Evolutionary conservation across 2,329 filamentous ascomycete genomes (phyloP), one percentile per base, ranked within the genome.

Genomic region (Bipolaris gigantea): DNA sequence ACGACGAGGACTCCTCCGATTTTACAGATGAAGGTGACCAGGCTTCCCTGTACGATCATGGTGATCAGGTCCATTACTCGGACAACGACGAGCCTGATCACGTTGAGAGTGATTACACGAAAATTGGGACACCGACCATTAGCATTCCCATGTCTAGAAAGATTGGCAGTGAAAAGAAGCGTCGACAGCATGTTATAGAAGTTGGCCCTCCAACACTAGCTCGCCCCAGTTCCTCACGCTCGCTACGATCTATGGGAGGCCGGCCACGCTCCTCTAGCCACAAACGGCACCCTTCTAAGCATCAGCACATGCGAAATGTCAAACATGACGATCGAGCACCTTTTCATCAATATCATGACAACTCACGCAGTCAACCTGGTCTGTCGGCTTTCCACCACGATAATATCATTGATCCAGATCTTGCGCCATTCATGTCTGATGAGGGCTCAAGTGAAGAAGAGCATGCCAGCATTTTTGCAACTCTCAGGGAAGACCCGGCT

Each of bases 311-410:
- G 65, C 87, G 89, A 13, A 86, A 89, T 48, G 85, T 92, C 62
- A 94, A 89, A 70, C 79, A 86, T 16, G 90, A 95, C 55, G 90
- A 97, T 57, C 84, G 90, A 53, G 93, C 90, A 0, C 94, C 94
- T 0, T 97, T 97, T 62, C 90, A 90, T 66, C 81, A 92, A 50
- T 89, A 88, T 54, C 81, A 86, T 10, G 85, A 95, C 48, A 88
- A 92, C 54, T 77, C 81, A 43, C 78, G 81, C 4, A 85, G 83
- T 59, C 88, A 86, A 59, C 79, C 85, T 7, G 85, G 86, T 38
- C 82, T 96, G 33, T 88, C 92, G 15, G 92, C 92, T n/a, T 97
- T 99, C 65, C 94, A 99, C 72, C 92, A 94, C 69, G 94, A 99
- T 77, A 97, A 94, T 69, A 96, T 99, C 63, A 97, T 99, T 63